These are phyloP conservation scores for Crotalaria pallida DNA, from an alignment of 306 rosid genomes.

Conservation along the genomic window DNA sequence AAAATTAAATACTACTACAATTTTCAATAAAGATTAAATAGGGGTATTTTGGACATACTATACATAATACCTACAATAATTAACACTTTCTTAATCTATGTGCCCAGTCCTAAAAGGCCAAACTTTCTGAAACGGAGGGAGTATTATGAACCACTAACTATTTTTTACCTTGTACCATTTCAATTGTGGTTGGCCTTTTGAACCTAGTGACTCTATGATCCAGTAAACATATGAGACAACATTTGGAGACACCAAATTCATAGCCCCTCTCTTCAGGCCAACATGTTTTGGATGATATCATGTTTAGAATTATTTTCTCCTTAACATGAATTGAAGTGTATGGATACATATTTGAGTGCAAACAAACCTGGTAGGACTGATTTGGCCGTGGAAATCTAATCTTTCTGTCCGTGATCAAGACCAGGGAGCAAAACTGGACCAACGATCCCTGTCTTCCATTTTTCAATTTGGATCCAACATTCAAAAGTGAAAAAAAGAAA, in stretches of 20 bases:
- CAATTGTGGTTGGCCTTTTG: conserved; percentile 45
- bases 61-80: too few species aligned
- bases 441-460: too few species aligned
- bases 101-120: too few species aligned
- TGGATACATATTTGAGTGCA: neutral
- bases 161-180: conserved; percentile 81
- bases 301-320: neutral
- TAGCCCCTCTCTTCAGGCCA: conserved; percentile 84
- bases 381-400: conserved; percentile 58
- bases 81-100: too few species aligned
- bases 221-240: conserved; percentile 67
- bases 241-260: conserved; percentile 61
- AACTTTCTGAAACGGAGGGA: too few species aligned
- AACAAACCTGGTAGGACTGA: conserved; percentile 90
- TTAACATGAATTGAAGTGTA: neutral
- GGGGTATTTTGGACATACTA: too few species aligned
- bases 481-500: too few species aligned
- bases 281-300: conserved; percentile 37
- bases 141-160: neutral
- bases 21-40: too few species aligned
- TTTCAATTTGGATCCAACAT: too few species aligned
- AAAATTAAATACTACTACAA: too few species aligned
- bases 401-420: too few species aligned
- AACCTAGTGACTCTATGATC: conserved; percentile 51
- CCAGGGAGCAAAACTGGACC: too few species aligned